phyloP scores from a whole-genome alignment of 202 grass and related monocot species.

The Schoenoplectus triqueter region DNA sequence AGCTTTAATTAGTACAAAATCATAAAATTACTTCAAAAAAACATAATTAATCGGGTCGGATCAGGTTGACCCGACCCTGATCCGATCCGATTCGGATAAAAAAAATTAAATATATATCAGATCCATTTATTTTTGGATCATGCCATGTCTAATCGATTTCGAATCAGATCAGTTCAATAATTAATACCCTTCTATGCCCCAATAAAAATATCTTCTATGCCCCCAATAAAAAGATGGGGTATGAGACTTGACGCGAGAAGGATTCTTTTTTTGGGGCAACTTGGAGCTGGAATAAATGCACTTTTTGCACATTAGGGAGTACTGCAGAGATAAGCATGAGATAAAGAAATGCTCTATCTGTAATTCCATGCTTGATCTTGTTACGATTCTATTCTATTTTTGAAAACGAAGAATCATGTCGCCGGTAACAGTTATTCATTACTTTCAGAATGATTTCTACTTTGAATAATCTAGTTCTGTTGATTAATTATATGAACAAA shows the following conservation, averaged over 20 bases:
- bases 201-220: too few species aligned
- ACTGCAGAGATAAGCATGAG: not conserved
- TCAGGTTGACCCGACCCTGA: too few species aligned
- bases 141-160: too few species aligned
- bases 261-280: slow-evolving; percentile 19
- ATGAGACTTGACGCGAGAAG: not conserved
- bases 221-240: not conserved
- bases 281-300: slow-evolving; percentile 44
- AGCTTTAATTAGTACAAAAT: too few species aligned
- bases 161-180: too few species aligned
- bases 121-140: too few species aligned
- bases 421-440: not conserved
- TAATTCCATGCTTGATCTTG: slow-evolving; percentile 3
- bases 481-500: not conserved
- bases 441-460: not conserved
- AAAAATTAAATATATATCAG: too few species aligned
- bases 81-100: too few species aligned
- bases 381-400: slow-evolving; percentile 8
- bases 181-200: too few species aligned
- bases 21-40: too few species aligned
- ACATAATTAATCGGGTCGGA: too few species aligned
- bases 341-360: slow-evolving; percentile 14
- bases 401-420: not conserved
- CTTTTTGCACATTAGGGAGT: not conserved
- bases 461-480: not conserved